Evolutionary conservation across 2,329 filamentous ascomycete genomes (phyloP).

Genomic region (Colletotrichum karsti): DNA sequence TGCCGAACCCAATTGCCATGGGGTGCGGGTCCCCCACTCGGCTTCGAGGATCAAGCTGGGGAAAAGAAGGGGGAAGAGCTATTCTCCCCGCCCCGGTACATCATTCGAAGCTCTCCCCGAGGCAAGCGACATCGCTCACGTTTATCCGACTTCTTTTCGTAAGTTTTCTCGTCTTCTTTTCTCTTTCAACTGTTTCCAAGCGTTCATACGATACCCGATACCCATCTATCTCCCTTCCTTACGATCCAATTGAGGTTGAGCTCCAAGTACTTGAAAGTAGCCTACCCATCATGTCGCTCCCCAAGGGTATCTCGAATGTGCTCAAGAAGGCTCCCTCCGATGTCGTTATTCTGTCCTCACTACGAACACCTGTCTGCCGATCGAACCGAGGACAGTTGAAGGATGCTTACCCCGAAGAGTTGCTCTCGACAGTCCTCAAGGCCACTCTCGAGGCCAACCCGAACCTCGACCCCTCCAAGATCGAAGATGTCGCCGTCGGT

Average conservation of each 20-base stretch:
- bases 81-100: constrained; percentile 20
- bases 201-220: background rate
- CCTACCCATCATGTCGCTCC: constrained; percentile 54
- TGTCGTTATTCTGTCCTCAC: constrained; percentile 87
- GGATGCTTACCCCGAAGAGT: constrained; percentile 90
- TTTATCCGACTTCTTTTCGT: constrained; percentile 21
- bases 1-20: constrained; percentile 30
- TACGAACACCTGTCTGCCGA: constrained; percentile 87
- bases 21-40: constrained; percentile 22
- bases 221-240: background rate
- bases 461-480: constrained; percentile 72
- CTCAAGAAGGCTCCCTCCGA: constrained; percentile 83
- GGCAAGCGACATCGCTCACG: constrained; percentile 16
- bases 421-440: constrained; percentile 73
- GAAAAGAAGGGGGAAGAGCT: constrained; percentile 25
- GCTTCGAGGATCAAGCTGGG: constrained; percentile 21
- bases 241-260: constrained; percentile 1
- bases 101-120: constrained; percentile 18
- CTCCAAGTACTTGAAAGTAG: background rate
- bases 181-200: background rate
- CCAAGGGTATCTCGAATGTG: constrained; percentile 77
- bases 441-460: constrained; percentile 79
- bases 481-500: constrained; percentile 86
- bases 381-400: constrained; percentile 85
- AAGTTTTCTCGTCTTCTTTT: background rate